Conservation (phyloP, 805 yeast species). For the Saccharomycopsis javanensis region DNA sequence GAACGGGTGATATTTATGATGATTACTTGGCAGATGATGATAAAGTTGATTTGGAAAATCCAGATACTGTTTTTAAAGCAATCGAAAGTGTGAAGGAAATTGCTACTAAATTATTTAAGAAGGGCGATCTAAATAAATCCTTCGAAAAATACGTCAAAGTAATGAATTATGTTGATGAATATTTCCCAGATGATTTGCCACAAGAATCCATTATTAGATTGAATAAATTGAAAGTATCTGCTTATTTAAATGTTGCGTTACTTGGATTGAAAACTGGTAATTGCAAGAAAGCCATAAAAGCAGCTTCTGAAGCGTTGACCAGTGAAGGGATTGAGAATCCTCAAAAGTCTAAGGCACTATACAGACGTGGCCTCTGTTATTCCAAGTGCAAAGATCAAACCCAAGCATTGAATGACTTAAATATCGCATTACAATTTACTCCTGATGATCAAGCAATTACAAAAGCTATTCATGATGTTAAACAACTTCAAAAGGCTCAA, state of each 20-base stretch:
- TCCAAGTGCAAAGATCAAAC: conserved; percentile 56
- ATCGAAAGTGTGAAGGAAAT: conserved; percentile 58
- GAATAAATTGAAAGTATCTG: conserved; percentile 49
- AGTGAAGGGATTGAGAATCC: conserved; percentile 49
- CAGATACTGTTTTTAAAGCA: conserved; percentile 61
- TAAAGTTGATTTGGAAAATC: conserved; percentile 44
- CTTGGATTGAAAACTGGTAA: conserved; percentile 57
- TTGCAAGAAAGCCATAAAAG: conserved; percentile 43
- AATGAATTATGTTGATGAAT: conserved; percentile 55
- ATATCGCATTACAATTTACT: conserved; percentile 50
- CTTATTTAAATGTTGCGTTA: conserved; percentile 64
- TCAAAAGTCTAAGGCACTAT: conserved; percentile 74
- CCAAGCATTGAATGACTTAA: conserved; percentile 55
- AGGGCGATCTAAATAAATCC: conserved; percentile 47
- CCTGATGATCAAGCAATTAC: conserved; percentile 67
- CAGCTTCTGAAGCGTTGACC: conserved; percentile 59
- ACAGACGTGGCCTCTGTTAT: conserved; percentile 76
- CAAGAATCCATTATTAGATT: conserved; percentile 43
- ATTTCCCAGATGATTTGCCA: conserved; percentile 59
- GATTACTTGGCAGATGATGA: conserved; percentile 68
- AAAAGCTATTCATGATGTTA: conserved; percentile 54
- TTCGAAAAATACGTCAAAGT: conserved; percentile 67
- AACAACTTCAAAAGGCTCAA: conserved; percentile 40
- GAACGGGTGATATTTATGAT: conserved; percentile 78
- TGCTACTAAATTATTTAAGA: conserved; percentile 69